phyloP scores from a whole-genome alignment of 2,329 filamentous ascomycete species.

The Fusarium albosuccineum region DNA sequence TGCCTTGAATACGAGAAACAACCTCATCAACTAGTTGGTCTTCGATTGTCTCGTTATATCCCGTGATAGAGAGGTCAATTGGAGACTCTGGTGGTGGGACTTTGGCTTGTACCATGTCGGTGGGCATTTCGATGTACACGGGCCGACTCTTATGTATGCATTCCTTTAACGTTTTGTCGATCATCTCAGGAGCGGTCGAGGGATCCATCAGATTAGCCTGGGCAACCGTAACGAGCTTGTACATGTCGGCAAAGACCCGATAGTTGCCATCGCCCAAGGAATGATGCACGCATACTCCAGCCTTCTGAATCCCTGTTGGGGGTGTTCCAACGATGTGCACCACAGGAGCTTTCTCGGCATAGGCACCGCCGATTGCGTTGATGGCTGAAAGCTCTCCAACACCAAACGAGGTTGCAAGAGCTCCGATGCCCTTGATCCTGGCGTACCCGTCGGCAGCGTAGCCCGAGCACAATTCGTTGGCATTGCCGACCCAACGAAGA shows the following conservation, averaged over 20 bases:
- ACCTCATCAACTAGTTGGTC: neutral
- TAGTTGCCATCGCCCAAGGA: conserved; percentile 67
- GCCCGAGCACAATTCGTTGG: conserved; percentile 69
- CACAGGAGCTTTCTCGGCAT: conserved; percentile 67
- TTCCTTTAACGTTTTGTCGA: conserved; percentile 3
- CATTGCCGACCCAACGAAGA: conserved; percentile 62
- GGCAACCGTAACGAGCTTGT: conserved; percentile 60
- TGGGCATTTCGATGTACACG: conserved; percentile 19
- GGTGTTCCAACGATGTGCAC: conserved; percentile 71
- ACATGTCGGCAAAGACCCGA: conserved; percentile 62
- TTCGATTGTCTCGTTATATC: neutral
- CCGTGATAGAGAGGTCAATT: too few species aligned
- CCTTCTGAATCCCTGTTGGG: conserved; percentile 46
- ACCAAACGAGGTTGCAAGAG: conserved; percentile 70
- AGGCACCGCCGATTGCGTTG: conserved; percentile 70
- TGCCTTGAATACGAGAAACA: neutral
- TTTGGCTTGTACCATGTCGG: conserved; percentile 10
- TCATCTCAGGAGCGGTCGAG: neutral
- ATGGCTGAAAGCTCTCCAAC: conserved; percentile 70
- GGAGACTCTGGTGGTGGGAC: neutral
- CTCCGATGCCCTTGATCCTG: conserved; percentile 63
- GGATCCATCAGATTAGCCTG: conserved; percentile 49
- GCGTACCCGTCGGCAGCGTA: conserved; percentile 71
- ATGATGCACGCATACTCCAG: conserved; percentile 62
- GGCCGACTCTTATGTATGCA: conserved; percentile 9